Conservation (phyloP, 2,329 filamentous ascomycete genomes). For the Penicillium crustosum region DNA sequence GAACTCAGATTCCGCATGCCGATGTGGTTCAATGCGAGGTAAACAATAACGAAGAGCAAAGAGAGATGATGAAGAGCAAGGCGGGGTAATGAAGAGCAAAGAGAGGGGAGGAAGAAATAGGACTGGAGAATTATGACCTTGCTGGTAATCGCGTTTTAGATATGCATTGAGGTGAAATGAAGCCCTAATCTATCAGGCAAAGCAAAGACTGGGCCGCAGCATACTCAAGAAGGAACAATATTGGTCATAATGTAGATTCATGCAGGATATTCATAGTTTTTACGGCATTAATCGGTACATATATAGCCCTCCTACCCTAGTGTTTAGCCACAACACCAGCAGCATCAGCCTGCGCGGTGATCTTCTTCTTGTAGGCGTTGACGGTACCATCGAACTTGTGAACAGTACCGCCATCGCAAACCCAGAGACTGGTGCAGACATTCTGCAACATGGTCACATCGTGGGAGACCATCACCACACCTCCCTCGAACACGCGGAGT, state of each 20-base stretch:
- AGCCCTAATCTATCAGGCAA: neutral
- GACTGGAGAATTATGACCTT: neutral
- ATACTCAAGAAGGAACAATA: neutral
- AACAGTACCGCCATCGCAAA: constrained; percentile 89
- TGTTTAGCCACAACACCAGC: constrained; percentile 67
- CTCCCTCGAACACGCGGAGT: constrained; percentile 82
- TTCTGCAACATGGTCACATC: constrained; percentile 98
- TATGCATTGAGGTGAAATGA: neutral
- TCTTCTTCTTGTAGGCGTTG: constrained; percentile 96
- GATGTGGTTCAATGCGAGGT: neutral
- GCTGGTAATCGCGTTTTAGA: too few species aligned
- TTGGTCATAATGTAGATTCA: neutral
- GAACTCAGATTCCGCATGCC: constrained; percentile 1
- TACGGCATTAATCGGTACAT: constrained; percentile 8
- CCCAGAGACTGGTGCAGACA: constrained; percentile 92
- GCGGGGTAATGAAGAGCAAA: neutral
- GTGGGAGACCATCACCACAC: constrained; percentile 98
- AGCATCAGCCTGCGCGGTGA: constrained; percentile 82
- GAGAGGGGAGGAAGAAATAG: neutral
- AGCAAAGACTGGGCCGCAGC: neutral
- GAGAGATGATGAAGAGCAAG: too few species aligned
- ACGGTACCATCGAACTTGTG: constrained; percentile 96
- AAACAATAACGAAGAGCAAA: neutral
- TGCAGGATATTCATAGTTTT: constrained; percentile 6
- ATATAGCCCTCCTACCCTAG: constrained; percentile 18